A percentile compares a stretch with the other conserved stretches of the same genome.
phyloP scores from a whole-genome alignment of 108 stramenopile genomes.

The Halocafeteria seosinensis region DNA sequence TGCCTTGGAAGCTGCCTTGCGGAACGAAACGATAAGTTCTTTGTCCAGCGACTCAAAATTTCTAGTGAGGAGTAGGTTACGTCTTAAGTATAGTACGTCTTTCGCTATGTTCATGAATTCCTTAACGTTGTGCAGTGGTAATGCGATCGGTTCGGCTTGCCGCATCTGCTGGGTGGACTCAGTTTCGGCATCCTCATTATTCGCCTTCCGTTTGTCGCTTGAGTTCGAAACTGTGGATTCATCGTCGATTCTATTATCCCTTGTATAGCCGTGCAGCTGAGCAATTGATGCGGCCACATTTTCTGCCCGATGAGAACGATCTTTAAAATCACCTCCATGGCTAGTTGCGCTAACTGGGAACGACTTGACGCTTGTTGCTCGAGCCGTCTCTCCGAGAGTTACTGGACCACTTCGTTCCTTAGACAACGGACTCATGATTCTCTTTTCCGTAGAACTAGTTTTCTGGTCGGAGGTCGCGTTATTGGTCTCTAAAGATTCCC shows the following conservation, averaged over 20 bases:
- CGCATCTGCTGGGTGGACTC: background rate
- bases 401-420: too few relatives aligned
- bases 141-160: background rate
- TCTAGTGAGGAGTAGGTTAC: background rate
- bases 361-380: too few relatives aligned
- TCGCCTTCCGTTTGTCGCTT: background rate
- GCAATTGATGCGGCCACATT: background rate
- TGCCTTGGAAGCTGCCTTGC: background rate
- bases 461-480: too few relatives aligned
- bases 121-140: background rate
- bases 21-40: constrained; percentile 1
- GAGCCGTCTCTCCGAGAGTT: too few relatives aligned
- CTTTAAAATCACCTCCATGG: too few relatives aligned
- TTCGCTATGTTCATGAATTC: background rate
- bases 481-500: too few relatives aligned
- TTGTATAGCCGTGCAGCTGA: background rate
- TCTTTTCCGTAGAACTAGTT: too few relatives aligned
- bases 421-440: too few relatives aligned
- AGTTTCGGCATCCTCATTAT: background rate
- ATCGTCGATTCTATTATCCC: background rate
- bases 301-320: background rate
- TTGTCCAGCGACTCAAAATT: constrained; percentile 2
- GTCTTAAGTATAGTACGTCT: background rate
- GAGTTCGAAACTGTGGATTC: background rate
- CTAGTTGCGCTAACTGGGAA: too few relatives aligned